Base-by-base conservation (phyloP, 2,329 filamentous ascomycete species). In the Pezicula neosporulosa region DNA sequence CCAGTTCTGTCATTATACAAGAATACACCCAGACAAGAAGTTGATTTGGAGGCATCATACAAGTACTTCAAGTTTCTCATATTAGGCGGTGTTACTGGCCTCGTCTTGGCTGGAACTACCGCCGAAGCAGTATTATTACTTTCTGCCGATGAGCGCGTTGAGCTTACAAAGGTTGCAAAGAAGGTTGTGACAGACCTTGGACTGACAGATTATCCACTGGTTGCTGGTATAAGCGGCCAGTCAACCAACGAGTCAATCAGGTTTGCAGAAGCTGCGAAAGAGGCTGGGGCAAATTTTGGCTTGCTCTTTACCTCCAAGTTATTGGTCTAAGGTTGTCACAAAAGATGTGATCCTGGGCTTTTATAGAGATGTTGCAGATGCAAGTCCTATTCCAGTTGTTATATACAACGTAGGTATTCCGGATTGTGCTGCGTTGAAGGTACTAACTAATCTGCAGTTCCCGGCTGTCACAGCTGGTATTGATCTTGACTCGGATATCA, bases 1-100 rank as follows among this genome's bases (percentile, higher is more conserved):
- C 89, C 89, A 10, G 90, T 87, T 53, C 89, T 92, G 82, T 93
- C 89, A 63, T 92, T 94, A 70, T 94, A 94, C 75, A 76, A 91
- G 71, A 77, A 85, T 8, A 79, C 85, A 58, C 91, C 88, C 38
- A 89, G 38, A 36, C 48, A 94, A 70, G 87, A 93, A 47, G 77
- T 94, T 62, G 89, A 95, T 65, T 81, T 90, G 56, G 77, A 86
- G 36, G 80, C 81, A 51, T 88, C 92, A 72, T 86, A 87, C 71
- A 86, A 81, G 66, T 89, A 94, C 66, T 86, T 88, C 19, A 82
- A 87, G 59, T 84, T 88, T 47, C 81, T 94, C 45, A 85, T 84
- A 38, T 76, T 82, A 36, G 68, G 69, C 2, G 75, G 74, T 6
- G 68, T 75, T 59, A 70, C 74, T 39, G 71, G 75, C 1, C 70